Evolutionary conservation across 2,329 filamentous ascomycete genomes (phyloP), one percentile per base, ranked within the genome.

Genomic region (Eutypella sp.): DNA sequence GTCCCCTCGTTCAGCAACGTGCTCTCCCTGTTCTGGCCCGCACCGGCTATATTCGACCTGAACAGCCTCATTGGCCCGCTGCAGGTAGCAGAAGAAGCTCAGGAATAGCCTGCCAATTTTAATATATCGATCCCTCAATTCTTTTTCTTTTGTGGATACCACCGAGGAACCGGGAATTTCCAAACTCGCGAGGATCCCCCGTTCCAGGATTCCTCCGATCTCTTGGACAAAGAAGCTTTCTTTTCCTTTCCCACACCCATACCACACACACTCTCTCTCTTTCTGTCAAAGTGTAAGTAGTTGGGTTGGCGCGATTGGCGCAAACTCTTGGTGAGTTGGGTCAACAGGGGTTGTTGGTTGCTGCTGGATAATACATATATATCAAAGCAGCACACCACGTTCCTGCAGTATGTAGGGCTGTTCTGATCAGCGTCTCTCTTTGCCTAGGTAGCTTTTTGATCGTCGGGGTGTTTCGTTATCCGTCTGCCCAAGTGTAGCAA

Each of bases 31-130:
- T 56, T 31, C 55, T 57, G 57, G 60, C 47, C 43, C 47, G 36
- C 55, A 34, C 55, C 58, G 57, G 60, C 57, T 62, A 60, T 59
- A 59, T 57, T 55, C 53, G 11, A 49, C 50, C 38, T 39, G 45
- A 42, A 42, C 44, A 43, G 46, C 46, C 51, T 44, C 40, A 52
- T 47, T 44, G 31, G 44, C 41, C 48, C 20, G 8, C 49, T 52
- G 50, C 55, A 51, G 50, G n/a, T n/a, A n/a, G n/a, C n/a, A 56
- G 51, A 53, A 44, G 49, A 45, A 56, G 41, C 52, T 53, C 49
- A 33, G 50, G 45, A 51, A 36, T 47, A 50, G 51, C 49, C 52
- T 48, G 50, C 51, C 51, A 55, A n/a, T n/a, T 57, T 60, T 55
- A 60, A 61, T 60, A 57, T 58, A 56, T 47, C 42, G 40, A n/a